These are phyloP conservation scores for Umbelopsis vinacea DNA, from an alignment of 192 early-diverging fungal species.

Conservation along the genomic window DNA sequence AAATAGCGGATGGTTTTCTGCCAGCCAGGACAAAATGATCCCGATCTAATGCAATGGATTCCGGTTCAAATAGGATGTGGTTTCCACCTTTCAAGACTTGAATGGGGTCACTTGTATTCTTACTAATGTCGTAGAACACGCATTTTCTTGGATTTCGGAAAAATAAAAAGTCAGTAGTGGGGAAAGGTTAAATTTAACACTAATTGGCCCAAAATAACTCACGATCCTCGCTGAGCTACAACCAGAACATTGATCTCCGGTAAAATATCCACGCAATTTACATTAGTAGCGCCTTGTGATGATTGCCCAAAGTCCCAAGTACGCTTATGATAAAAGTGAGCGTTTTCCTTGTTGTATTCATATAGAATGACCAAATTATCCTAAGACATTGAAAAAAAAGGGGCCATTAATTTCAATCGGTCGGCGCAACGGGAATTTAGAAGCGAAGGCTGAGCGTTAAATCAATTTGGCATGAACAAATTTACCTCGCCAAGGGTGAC, in stretches of 20 bases:
- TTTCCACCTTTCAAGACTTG: conserved; percentile 37
- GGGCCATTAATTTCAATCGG: background rate
- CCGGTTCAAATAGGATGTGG: conserved; percentile 38
- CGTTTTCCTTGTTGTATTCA: conserved; percentile 19
- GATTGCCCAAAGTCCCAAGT: conserved; percentile 36
- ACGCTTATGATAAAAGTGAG: conserved; percentile 20
- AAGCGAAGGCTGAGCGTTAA: background rate
- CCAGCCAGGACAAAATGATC: conserved; percentile 41
- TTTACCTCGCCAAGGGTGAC: conserved; percentile 36
- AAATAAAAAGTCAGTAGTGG: too few relatives aligned
- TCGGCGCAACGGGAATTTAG: background rate
- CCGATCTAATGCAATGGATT: conserved; percentile 32
- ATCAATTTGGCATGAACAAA: background rate
- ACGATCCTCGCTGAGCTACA: conserved; percentile 41
- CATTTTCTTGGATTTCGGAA: conserved; percentile 29
- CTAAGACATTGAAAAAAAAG: background rate
- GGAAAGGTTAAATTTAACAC: too few relatives aligned
- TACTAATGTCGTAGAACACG: conserved; percentile 42
- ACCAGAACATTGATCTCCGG: conserved; percentile 40
- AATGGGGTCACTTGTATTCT: conserved; percentile 31
- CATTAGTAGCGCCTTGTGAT: background rate
- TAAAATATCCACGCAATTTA: conserved; percentile 41
- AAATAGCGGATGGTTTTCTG: conserved; percentile 41
- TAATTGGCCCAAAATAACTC: conserved; percentile 4
- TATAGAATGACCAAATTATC: conserved; percentile 37